These are phyloP conservation scores for Mortierella sp. DNA, from an alignment of 371 early-diverging fungal genomes.

Conservation along the genomic window DNA sequence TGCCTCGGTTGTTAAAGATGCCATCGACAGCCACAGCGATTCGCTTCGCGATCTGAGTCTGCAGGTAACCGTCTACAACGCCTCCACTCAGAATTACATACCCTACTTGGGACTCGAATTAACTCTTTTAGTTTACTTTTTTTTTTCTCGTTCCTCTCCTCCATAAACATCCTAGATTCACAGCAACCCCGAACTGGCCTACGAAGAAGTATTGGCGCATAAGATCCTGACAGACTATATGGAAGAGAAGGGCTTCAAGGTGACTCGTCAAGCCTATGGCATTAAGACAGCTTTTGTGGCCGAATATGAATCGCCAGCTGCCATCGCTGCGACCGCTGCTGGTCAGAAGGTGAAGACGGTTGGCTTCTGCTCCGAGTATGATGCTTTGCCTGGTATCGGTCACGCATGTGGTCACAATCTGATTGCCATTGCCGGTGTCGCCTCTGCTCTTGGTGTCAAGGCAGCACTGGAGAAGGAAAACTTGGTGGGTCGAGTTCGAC, in stretches of 20 bases:
- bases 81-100: neutral
- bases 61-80: slow-evolving; percentile 48
- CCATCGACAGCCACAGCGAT: slow-evolving; percentile 59
- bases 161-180: slow-evolving; percentile 59
- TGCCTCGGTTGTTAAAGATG: slow-evolving; percentile 34
- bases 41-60: slow-evolving; percentile 68
- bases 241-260: slow-evolving; percentile 63
- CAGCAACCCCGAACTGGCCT: slow-evolving; percentile 71
- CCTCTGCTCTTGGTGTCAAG: slow-evolving; percentile 67
- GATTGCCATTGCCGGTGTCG: slow-evolving; percentile 80
- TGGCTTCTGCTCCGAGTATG: slow-evolving; percentile 73
- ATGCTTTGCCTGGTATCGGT: slow-evolving; percentile 70
- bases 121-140: too few species aligned
- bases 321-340: slow-evolving; percentile 21
- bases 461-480: slow-evolving; percentile 62
- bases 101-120: neutral
- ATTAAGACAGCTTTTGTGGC: slow-evolving; percentile 76
- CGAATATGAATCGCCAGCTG: slow-evolving; percentile 60
- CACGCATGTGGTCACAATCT: slow-evolving; percentile 69
- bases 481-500: slow-evolving; percentile 67
- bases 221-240: slow-evolving; percentile 66
- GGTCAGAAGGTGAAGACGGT: slow-evolving; percentile 31
- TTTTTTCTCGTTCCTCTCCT: neutral
- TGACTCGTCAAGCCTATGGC: slow-evolving; percentile 63
- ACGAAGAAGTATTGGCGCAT: slow-evolving; percentile 66